A percentile compares a stretch with the other conserved stretches of the same genome.
Evolutionary conservation across 805 yeast species (phyloP).

Genomic region (Saccharomycopsis oosterbeekiorum): DNA sequence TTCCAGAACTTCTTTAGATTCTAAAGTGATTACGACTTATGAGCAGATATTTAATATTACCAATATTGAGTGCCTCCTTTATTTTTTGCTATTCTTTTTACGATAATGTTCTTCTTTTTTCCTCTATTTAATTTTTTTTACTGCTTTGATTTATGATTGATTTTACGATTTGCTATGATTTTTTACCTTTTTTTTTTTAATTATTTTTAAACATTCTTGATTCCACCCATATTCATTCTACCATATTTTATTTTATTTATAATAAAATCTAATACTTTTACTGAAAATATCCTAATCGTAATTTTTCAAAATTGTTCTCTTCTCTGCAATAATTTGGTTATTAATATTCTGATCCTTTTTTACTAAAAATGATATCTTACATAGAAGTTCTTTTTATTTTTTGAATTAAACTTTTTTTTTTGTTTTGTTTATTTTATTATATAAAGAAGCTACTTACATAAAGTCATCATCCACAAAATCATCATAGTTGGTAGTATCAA

Average conservation of each 20-base stretch:
- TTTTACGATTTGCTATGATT: not conserved
- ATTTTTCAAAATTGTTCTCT: too few relatives aligned
- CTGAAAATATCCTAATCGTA: too few relatives aligned
- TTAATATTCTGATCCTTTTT: not conserved
- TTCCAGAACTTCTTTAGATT: not conserved
- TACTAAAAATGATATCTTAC: not conserved
- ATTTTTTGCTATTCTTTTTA: not conserved
- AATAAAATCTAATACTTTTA: too few relatives aligned
- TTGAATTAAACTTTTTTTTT: not conserved
- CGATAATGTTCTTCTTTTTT: not conserved
- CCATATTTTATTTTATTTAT: too few relatives aligned
- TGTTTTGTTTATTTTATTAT: not conserved
- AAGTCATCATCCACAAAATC: slow-evolving; percentile 69
- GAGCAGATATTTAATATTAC: not conserved
- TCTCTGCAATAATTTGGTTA: not conserved
- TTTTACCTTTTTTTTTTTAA: not conserved
- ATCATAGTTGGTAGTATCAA: slow-evolving; percentile 39
- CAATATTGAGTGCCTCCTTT: too few relatives aligned
- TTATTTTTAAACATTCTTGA: not conserved
- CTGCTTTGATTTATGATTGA: not conserved
- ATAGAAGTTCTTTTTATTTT: not conserved
- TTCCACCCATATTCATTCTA: not conserved
- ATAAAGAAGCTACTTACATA: slow-evolving; percentile 37
- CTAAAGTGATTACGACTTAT: not conserved
- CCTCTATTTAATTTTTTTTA: not conserved